phyloP scores from a whole-genome alignment of 345 rosid genomes.

The Euphorbia lathyris region DNA sequence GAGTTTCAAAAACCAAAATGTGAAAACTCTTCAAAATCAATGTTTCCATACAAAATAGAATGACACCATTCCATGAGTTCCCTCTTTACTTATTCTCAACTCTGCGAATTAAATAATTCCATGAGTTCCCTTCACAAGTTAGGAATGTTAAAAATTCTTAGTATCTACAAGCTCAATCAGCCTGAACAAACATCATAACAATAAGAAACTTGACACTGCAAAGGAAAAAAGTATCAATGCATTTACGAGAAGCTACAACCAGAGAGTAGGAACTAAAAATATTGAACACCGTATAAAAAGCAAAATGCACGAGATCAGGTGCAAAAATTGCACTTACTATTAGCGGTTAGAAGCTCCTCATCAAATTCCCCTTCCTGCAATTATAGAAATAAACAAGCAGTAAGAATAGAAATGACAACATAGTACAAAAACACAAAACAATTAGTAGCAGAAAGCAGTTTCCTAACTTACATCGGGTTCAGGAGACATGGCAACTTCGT shows the following conservation, averaged over 20 bases:
- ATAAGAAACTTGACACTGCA: background rate
- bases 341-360: slow-evolving; percentile 21
- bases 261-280: background rate
- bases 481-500: slow-evolving; percentile 66
- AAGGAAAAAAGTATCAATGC: background rate
- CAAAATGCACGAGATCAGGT: background rate
- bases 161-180: background rate
- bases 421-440: background rate
- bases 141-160: background rate
- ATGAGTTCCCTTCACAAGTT: background rate
- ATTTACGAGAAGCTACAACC: background rate
- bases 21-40: too few species aligned
- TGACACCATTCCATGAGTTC: background rate
- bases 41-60: background rate
- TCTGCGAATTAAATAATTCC: background rate
- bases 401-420: background rate
- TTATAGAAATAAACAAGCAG: slow-evolving; percentile 13
- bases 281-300: background rate
- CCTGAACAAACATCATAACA: background rate
- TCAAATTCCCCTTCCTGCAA: slow-evolving; percentile 54
- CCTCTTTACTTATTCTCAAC: background rate
- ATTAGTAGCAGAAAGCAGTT: background rate
- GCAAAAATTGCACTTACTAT: slow-evolving; percentile 28
- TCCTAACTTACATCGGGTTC: slow-evolving; percentile 46
- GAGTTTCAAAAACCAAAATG: too few species aligned